These are phyloP conservation scores for Calamus simplicifolius DNA, from an alignment of 176 grass and related monocot genomes.

Conservation along the genomic window DNA sequence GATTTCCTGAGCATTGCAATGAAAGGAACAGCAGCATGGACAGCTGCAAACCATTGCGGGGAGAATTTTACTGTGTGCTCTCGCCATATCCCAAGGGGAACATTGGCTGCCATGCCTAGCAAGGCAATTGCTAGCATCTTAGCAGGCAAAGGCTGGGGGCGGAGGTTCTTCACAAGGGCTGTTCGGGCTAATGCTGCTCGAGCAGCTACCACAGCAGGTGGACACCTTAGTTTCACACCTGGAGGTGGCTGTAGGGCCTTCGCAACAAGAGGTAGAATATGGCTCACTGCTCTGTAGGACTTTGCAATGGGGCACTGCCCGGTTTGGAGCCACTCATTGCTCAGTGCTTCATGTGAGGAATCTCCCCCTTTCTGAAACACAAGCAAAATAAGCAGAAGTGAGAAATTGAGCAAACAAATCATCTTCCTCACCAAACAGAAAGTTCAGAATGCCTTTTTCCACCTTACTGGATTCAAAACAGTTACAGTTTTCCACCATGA, in stretches of 20 bases:
- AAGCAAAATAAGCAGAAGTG: neutral
- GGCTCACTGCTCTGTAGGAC: conserved; percentile 76
- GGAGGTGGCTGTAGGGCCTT: conserved; percentile 57
- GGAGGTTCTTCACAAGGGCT: conserved; percentile 70
- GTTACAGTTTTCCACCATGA: too few species aligned
- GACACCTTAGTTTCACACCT: conserved; percentile 89
- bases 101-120: conserved; percentile 80
- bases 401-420: conserved; percentile 6
- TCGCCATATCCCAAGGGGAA: conserved; percentile 89
- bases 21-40: conserved; percentile 81
- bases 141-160: conserved; percentile 62
- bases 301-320: conserved; percentile 89
- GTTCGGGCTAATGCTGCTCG: conserved; percentile 75
- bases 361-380: conserved; percentile 52
- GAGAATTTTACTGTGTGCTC: conserved; percentile 95
- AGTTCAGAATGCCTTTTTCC: too few species aligned
- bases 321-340: conserved; percentile 83
- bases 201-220: conserved; percentile 60
- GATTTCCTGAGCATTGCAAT: conserved; percentile 92
- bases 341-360: conserved; percentile 58
- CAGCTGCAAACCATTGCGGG: conserved; percentile 75
- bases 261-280: conserved; percentile 76
- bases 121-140: conserved; percentile 87
- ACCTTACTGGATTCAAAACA: too few species aligned
- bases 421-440: too few species aligned